A percentile compares a stretch with the other conserved stretches of the same genome.
Conservation (phyloP, 2,329 filamentous ascomycete species). For the Aspergillus brasiliensis region DNA sequence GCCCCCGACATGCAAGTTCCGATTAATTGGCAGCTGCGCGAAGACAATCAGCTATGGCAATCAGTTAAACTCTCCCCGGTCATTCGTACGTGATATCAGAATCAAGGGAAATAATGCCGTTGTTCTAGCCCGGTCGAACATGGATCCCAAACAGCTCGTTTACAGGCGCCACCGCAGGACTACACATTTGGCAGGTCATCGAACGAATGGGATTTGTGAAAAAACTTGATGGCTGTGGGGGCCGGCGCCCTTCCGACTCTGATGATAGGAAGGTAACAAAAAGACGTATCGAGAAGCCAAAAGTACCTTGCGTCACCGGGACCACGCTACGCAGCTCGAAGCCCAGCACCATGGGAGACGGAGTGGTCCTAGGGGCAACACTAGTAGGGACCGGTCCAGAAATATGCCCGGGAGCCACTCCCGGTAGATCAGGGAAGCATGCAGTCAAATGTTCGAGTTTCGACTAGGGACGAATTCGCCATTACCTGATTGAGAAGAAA, state of each 20-base stretch:
- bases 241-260: background rate
- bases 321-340: constrained; percentile 1
- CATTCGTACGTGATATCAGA: constrained; percentile 7
- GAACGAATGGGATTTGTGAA: background rate
- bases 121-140: constrained; percentile 11
- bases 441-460: constrained; percentile 17
- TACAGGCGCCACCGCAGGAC: constrained; percentile 6
- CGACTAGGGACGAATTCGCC: constrained; percentile 9
- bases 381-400: constrained; percentile 13
- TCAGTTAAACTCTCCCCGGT: background rate
- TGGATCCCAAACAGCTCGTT: constrained; percentile 6
- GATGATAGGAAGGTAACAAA: constrained; percentile 14
- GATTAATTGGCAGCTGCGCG: background rate
- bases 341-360: constrained; percentile 12
- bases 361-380: constrained; percentile 9
- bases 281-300: constrained; percentile 22
- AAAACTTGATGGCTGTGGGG: constrained; percentile 6
- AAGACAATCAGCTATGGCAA: background rate
- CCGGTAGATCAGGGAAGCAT: constrained; percentile 27
- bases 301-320: constrained; percentile 21
- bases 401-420: constrained; percentile 20
- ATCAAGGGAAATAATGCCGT: constrained; percentile 11
- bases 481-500: constrained; percentile 9
- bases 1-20: background rate
- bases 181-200: constrained; percentile 2